A percentile compares a stretch with the other conserved stretches of the same genome.
These are phyloP conservation scores for Zasmidium angulare DNA, from an alignment of 2,329 filamentous ascomycete species.

Conservation along the genomic window DNA sequence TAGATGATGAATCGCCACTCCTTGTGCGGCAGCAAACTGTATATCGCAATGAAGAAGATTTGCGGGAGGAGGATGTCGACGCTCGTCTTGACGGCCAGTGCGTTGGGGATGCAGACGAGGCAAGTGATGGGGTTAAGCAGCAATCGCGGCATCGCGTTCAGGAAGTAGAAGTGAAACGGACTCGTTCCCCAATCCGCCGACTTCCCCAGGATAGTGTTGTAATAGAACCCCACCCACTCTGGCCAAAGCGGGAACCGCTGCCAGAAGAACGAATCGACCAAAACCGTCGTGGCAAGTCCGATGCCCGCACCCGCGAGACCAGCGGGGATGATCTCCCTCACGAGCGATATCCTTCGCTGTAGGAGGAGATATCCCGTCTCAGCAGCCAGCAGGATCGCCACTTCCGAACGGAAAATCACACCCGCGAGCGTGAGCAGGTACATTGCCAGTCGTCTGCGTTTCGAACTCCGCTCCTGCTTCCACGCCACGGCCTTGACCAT, in stretches of 20 bases:
- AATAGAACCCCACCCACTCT: conserved; percentile 84
- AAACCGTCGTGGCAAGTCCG: conserved; percentile 68
- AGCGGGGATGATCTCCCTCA: conserved; percentile 62
- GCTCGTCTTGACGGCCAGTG: conserved; percentile 51
- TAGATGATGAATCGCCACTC: conserved; percentile 96
- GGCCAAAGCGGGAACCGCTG: conserved; percentile 76
- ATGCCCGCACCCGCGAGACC: conserved; percentile 65
- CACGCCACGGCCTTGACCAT: conserved; percentile 44
- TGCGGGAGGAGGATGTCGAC: conserved; percentile 63
- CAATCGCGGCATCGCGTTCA: conserved; percentile 75
- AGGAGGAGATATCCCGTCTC: conserved; percentile 65
- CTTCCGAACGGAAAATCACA: conserved; percentile 83
- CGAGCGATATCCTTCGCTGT: conserved; percentile 53
- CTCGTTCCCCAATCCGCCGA: conserved; percentile 85
- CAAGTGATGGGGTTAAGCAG: conserved; percentile 74
- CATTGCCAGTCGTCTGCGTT: conserved; percentile 64
- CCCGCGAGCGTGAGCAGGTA: conserved; percentile 76
- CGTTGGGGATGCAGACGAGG: conserved; percentile 50
- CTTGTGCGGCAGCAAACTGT: conserved; percentile 90
- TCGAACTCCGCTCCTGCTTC: conserved; percentile 37
- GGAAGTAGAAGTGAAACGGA: conserved; percentile 84
- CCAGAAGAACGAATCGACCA: conserved; percentile 93
- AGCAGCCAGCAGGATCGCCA: conserved; percentile 75
- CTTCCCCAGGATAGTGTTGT: conserved; percentile 82
- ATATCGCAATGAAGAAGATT: conserved; percentile 71